Conservation (phyloP, 371 early-diverging fungal species). For the Lichtheimia ramosa region DNA sequence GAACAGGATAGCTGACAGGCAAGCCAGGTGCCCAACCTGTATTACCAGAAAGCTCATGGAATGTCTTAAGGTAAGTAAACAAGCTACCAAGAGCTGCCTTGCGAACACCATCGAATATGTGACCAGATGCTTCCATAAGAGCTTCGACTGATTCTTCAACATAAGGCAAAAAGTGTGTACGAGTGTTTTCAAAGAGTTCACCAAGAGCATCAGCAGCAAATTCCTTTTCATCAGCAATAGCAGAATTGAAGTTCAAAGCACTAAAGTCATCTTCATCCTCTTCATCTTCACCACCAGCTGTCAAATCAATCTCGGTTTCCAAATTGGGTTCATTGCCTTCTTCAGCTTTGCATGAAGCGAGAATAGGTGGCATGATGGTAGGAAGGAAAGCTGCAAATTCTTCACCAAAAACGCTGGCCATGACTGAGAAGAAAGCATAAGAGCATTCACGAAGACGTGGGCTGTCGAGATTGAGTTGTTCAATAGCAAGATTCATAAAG, state of each 20-base stretch:
- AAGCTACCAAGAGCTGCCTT: constrained; percentile 70
- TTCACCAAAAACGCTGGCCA: constrained; percentile 74
- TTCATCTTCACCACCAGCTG: constrained; percentile 26
- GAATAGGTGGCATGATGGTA: constrained; percentile 70
- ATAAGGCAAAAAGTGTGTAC: constrained; percentile 76
- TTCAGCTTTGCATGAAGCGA: constrained; percentile 74
- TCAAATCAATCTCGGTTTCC: constrained; percentile 45
- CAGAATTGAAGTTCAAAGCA: constrained; percentile 57
- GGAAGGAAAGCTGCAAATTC: constrained; percentile 77
- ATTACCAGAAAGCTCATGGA: constrained; percentile 61
- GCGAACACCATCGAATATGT: constrained; percentile 79
- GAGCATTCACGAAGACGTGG: constrained; percentile 78
- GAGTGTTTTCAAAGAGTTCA: constrained; percentile 78
- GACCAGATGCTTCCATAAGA: constrained; percentile 59
- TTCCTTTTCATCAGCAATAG: constrained; percentile 88
- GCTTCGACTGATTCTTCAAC: constrained; percentile 67
- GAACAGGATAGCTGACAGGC: constrained; percentile 62
- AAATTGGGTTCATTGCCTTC: constrained; percentile 58
- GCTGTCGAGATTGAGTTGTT: constrained; percentile 72
- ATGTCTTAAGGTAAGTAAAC: constrained; percentile 73
- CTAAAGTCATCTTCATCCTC: constrained; percentile 17
- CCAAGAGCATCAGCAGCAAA: constrained; percentile 83
- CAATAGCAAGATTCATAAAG: constrained; percentile 72
- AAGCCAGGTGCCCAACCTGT: constrained; percentile 70
- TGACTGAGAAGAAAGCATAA: constrained; percentile 79